Conservation (phyloP, 495 filamentous ascomycete species). For the Astrothelium macrocarpum region DNA sequence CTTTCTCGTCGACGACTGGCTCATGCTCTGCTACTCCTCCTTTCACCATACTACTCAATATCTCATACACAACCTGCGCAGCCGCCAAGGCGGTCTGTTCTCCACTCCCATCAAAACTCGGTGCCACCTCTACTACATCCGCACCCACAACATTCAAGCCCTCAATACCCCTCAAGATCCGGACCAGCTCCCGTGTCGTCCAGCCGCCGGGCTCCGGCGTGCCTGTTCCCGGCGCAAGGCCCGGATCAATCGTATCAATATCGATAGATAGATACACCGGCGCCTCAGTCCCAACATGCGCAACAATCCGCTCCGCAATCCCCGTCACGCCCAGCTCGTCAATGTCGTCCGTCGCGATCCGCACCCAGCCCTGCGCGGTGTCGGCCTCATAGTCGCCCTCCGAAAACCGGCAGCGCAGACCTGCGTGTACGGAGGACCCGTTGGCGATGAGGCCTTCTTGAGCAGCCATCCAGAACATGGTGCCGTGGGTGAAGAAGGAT, state of each 20-base stretch:
- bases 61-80: slow-evolving; percentile 40
- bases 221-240: slow-evolving; percentile 43
- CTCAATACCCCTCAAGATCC: slow-evolving; percentile 40
- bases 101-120: slow-evolving; percentile 41
- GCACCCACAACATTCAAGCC: slow-evolving; percentile 41
- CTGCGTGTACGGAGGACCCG: slow-evolving; percentile 62
- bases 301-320: slow-evolving; percentile 36
- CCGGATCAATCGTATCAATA: slow-evolving; percentile 47
- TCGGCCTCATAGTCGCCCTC: slow-evolving; percentile 63
- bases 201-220: slow-evolving; percentile 46
- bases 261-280: slow-evolving; percentile 39
- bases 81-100: slow-evolving; percentile 42
- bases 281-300: slow-evolving; percentile 34
- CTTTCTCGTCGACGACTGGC: slow-evolving; percentile 11
- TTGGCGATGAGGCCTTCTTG: slow-evolving; percentile 65
- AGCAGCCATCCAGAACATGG: slow-evolving; percentile 75
- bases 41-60: slow-evolving; percentile 36
- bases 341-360: slow-evolving; percentile 41
- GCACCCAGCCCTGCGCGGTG: slow-evolving; percentile 31
- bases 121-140: slow-evolving; percentile 46
- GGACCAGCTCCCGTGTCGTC: slow-evolving; percentile 42
- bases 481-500: slow-evolving; percentile 70
- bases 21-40: slow-evolving; percentile 29
- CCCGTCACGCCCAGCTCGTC: slow-evolving; percentile 40
- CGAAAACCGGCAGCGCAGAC: slow-evolving; percentile 61